Evolutionary conservation across 331 rosid genomes (phyloP), one percentile per base, ranked within the genome.

Genomic region (Cydonia oblonga): DNA sequence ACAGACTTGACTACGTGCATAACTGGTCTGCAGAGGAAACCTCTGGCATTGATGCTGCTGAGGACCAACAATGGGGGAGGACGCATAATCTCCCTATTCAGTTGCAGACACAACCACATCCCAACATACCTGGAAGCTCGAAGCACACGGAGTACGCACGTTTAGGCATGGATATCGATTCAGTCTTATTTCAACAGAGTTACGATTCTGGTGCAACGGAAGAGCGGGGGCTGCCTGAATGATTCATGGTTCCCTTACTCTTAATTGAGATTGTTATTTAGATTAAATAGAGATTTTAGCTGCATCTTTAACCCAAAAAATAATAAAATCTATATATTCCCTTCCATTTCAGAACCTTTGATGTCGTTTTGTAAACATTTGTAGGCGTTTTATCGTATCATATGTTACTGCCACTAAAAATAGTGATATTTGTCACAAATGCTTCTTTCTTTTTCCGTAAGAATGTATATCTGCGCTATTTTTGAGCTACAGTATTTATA

Each of bases 191-290:
- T 73, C 81, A 65, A 33, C 87, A 89, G 24, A 92, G 81, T 79
- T 92, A 90, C 80, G 90, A 87, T 76, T 85, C 82, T 30, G 96
- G 91, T 44, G 85, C 77, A 42, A 72, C 66, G 40, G 96, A 90
- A 79, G 96, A 88, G 76, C 70, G 80, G 30, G 81, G 73, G 72
- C 81, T 79, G 62, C 89, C 42, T 35, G 2, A 35, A 87, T 66
- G 82, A 84, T 82, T 12, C 73, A 25, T 92, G 88, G 76, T 87
- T 89, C 80, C 83, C 86, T 11, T 23, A 71, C 56, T 5, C 26
- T 23, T 46, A 71, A 6, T 32, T 69, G 69, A 58, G 80, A 2
- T 26, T 14, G 7, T 58, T 24, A 24, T 19, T 63, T 58, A 4
- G 29, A 16, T 38, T 6, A 57, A 35, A 23, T n/a, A 8, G 59